Evolutionary conservation across 1,284 basidiomycete genomes (phyloP), one percentile per base, ranked within the genome.

Genomic region (Moesziomyces sp.): DNA sequence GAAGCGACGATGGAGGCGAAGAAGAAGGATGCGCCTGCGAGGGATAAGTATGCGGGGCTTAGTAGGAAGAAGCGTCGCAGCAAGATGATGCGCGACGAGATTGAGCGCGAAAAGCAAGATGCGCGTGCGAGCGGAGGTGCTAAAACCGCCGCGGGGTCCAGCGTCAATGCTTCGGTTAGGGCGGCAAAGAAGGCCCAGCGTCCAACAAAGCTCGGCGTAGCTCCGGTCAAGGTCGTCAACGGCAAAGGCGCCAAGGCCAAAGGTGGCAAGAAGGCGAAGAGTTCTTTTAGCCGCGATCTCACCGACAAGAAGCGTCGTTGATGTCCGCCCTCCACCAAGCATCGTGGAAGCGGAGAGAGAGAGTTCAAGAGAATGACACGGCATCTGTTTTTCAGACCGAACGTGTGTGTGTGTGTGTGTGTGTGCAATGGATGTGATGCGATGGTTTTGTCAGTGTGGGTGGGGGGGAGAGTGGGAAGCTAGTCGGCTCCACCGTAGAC

Each of bases 401-500:
- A 13, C 5, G 21, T 14, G 43, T 24, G n/a, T 21, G 8, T 23
- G 9, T 3, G 43, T 45, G 16, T 16, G 16, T n/a, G 38, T 18
- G 38, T 1, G 13, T 40, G 38, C 38, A 43, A 55, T 28, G 26
- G 5, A 7, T 28, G 42, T 33, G n/a, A 14, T n/a, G 47, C 13
- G 16, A 10, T 16, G 23, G 11, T 24, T 24, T 28, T 28, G 26
- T 28, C 26, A 8, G 26, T 28, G 26, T 28, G 5, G 26, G 26
- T 26, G 26, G 26, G 8, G 47, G 7, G 11, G 5, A 2, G n/a
- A 7, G 48, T n/a, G 43, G 48, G 13, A 10, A 26, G 13, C 35
- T 58, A 79, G 55, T 79, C 77, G 0, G 76, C 62, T 44, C 80
- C 82, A 35, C 82, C 82, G 56, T 94, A 94, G 89, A 94, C 93